Evolutionary conservation across 495 filamentous ascomycete species (phyloP).

Genomic region (Aspergillus nanangensis): DNA sequence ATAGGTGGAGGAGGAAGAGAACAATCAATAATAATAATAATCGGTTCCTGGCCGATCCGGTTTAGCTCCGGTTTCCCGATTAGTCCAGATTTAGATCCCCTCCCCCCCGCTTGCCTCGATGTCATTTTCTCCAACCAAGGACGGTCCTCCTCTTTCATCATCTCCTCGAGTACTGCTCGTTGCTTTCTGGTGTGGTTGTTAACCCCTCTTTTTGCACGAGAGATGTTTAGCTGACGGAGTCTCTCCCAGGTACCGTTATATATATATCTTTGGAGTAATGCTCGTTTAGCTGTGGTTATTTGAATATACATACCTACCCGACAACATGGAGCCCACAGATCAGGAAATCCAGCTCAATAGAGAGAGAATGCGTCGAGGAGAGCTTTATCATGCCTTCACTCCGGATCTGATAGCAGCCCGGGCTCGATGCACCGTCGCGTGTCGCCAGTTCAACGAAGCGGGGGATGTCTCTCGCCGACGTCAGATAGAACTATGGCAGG

Average conservation of each 20-base stretch:
- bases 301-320: not conserved
- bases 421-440: constrained; percentile 53
- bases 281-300: too few relatives aligned
- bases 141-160: too few relatives aligned
- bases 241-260: too few relatives aligned
- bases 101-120: too few relatives aligned
- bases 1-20: not conserved
- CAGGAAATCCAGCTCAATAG: constrained; percentile 8
- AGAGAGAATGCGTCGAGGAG: constrained; percentile 37
- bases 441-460: constrained; percentile 57
- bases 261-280: too few relatives aligned
- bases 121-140: too few relatives aligned
- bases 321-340: not conserved
- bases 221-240: too few relatives aligned
- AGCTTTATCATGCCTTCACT: constrained; percentile 49
- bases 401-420: constrained; percentile 54
- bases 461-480: constrained; percentile 53
- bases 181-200: too few relatives aligned
- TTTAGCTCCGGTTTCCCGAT: too few relatives aligned
- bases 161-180: too few relatives aligned
- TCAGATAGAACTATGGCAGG: constrained; percentile 64
- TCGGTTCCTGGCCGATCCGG: not conserved
- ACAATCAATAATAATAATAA: not conserved
- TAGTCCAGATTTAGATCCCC: too few relatives aligned
- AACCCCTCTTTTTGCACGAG: too few relatives aligned